phyloP scores from a whole-genome alignment of 805 yeast genomes.

The Huiozyma naganishii region DNA sequence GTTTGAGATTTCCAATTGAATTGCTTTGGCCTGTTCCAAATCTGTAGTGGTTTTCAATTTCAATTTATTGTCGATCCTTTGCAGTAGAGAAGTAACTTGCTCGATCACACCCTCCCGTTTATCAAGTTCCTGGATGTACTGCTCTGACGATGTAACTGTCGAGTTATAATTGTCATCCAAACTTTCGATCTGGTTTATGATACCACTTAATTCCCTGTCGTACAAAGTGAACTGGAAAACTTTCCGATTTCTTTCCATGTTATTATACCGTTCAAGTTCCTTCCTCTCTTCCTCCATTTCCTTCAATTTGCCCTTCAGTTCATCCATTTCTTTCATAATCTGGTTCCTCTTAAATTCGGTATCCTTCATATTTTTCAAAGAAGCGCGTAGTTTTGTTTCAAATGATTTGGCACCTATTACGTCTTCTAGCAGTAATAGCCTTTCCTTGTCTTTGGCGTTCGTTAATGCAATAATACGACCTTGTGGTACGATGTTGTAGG shows the following conservation, averaged over 20 bases:
- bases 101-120: slow-evolving; percentile 45
- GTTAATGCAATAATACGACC: slow-evolving; percentile 84
- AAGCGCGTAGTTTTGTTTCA: slow-evolving; percentile 69
- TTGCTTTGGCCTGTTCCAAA: slow-evolving; percentile 39
- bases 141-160: slow-evolving; percentile 41
- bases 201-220: slow-evolving; percentile 62
- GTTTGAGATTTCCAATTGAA: slow-evolving; percentile 38
- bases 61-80: slow-evolving; percentile 36
- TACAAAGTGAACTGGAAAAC: slow-evolving; percentile 63
- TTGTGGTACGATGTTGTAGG: slow-evolving; percentile 95
- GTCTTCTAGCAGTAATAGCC: slow-evolving; percentile 70
- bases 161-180: slow-evolving; percentile 48
- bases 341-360: slow-evolving; percentile 60
- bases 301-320: slow-evolving; percentile 57
- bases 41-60: slow-evolving; percentile 46
- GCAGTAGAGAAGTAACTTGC: slow-evolving; percentile 36
- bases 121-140: slow-evolving; percentile 45
- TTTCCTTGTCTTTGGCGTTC: slow-evolving; percentile 76
- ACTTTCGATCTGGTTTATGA: slow-evolving; percentile 48
- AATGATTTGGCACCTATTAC: slow-evolving; percentile 93
- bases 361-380: slow-evolving; percentile 66
- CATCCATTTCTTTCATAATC: slow-evolving; percentile 60
- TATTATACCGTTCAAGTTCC: slow-evolving; percentile 62
- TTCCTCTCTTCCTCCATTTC: slow-evolving; percentile 75
- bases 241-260: slow-evolving; percentile 55